phyloP scores from a whole-genome alignment of 1,284 basidiomycete species.

The Porphyrellus sp. region DNA sequence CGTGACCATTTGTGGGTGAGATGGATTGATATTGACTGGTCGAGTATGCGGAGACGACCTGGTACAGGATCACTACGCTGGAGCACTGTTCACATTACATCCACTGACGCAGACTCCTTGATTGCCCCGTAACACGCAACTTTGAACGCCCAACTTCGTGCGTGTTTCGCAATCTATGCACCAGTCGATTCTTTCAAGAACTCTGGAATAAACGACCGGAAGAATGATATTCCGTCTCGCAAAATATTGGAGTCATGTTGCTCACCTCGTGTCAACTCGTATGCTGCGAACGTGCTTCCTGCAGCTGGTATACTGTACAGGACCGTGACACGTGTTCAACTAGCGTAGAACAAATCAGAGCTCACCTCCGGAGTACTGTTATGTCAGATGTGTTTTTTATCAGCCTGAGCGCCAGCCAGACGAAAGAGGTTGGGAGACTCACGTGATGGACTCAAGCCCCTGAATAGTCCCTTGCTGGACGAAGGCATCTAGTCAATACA shows the following conservation, averaged over 20 bases:
- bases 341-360: not conserved
- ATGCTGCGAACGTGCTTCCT: conserved; percentile 89
- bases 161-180: not conserved
- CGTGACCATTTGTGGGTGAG: no score
- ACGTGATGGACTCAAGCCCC: conserved; percentile 71
- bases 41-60: not conserved
- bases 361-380: conserved; percentile 21
- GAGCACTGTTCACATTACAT: not conserved
- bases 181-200: conserved; percentile 5
- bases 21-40: no score
- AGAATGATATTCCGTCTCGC: not conserved
- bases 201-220: not conserved
- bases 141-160: no score
- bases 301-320: conserved; percentile 80
- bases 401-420: not conserved
- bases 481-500: conserved; percentile 3
- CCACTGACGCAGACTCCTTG: not conserved
- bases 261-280: conserved; percentile 60
- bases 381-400: not conserved
- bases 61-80: not conserved
- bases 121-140: not conserved
- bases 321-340: not conserved
- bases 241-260: not conserved
- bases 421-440: conserved; percentile 25
- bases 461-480: conserved; percentile 63